Evolutionary conservation across 1,284 basidiomycete species (phyloP).

Genomic region (Apiotrichum siamense): DNA sequence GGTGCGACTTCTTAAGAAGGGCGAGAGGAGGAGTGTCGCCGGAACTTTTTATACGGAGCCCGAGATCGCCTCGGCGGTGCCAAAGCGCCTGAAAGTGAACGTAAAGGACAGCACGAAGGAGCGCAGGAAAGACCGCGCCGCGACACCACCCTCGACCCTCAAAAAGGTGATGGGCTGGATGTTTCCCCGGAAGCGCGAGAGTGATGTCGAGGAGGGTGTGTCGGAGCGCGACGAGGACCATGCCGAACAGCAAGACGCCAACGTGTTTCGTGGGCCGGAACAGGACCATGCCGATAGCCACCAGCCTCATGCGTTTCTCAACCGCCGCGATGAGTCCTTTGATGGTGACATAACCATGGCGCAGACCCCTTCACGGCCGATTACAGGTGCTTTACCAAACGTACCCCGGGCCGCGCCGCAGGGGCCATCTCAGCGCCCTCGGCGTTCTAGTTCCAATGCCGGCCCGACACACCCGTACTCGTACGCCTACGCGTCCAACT

Average conservation of each 20-base stretch:
- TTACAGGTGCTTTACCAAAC: background rate
- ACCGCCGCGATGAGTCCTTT: constrained; percentile 5
- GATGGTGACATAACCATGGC: constrained; percentile 10
- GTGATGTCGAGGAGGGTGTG: background rate
- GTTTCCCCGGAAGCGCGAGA: background rate
- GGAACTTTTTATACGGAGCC: no score
- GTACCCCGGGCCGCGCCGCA: background rate
- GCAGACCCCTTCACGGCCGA: constrained; percentile 8
- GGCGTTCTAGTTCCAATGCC: background rate
- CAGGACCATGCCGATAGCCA: no score
- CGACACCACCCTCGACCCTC: constrained; percentile 5
- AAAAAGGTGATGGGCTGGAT: constrained; percentile 12
- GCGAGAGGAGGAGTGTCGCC: background rate
- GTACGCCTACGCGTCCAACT: background rate
- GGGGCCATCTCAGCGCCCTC: background rate
- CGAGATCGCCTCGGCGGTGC: no score
- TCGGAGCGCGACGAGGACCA: no score
- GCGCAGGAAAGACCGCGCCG: background rate
- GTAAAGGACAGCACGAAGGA: background rate
- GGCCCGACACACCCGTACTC: background rate
- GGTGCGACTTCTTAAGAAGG: background rate
- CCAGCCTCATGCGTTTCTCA: background rate
- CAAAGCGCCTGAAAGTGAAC: no score
- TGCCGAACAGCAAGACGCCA: no score
- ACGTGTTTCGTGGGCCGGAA: no score